These are phyloP conservation scores for Thermothielavioides terrestris DNA, from an alignment of 495 filamentous ascomycete genomes.

Conservation along the genomic window DNA sequence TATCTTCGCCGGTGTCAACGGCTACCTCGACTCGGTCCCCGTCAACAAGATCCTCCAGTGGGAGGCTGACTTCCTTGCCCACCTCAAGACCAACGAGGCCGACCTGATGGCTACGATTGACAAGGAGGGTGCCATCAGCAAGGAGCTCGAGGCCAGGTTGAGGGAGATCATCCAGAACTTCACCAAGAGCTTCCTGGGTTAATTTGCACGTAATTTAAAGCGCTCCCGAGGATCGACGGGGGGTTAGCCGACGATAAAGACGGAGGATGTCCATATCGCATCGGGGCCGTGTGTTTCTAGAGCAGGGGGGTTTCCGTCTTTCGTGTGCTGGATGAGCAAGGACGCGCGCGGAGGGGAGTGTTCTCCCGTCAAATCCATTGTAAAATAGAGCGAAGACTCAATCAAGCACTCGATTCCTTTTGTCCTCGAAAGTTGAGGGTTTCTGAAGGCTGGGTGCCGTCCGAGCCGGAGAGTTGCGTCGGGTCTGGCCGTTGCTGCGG, in stretches of 20 bases:
- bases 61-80: slow-evolving; percentile 87
- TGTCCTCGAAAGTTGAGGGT: slow-evolving; percentile 19
- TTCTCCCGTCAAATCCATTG: slow-evolving; percentile 36
- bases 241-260: slow-evolving; percentile 19
- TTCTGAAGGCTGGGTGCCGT: not conserved
- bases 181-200: slow-evolving; percentile 80
- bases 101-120: slow-evolving; percentile 82
- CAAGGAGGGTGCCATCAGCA: slow-evolving; percentile 92
- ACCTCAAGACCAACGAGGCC: slow-evolving; percentile 81
- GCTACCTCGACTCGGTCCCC: slow-evolving; percentile 78
- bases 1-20: slow-evolving; percentile 99
- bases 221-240: slow-evolving; percentile 8
- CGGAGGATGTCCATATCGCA: slow-evolving; percentile 43
- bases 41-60: slow-evolving; percentile 80
- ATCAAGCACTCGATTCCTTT: slow-evolving; percentile 47
- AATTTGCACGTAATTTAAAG: slow-evolving; percentile 32
- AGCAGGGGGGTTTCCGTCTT: slow-evolving; percentile 29
- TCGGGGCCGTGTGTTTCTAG: slow-evolving; percentile 40
- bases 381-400: slow-evolving; percentile 41
- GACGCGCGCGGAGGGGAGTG: slow-evolving; percentile 30
- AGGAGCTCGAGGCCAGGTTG: slow-evolving; percentile 84
- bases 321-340: slow-evolving; percentile 35
- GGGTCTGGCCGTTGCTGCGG: not conserved
- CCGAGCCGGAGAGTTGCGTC: not conserved
- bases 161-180: slow-evolving; percentile 71